Percentiles rank a stretch among this genome's conserved stretches.
phyloP scores from a whole-genome alignment of 108 stramenopile genomes.

The Cylindrotheca fusiformis region DNA sequence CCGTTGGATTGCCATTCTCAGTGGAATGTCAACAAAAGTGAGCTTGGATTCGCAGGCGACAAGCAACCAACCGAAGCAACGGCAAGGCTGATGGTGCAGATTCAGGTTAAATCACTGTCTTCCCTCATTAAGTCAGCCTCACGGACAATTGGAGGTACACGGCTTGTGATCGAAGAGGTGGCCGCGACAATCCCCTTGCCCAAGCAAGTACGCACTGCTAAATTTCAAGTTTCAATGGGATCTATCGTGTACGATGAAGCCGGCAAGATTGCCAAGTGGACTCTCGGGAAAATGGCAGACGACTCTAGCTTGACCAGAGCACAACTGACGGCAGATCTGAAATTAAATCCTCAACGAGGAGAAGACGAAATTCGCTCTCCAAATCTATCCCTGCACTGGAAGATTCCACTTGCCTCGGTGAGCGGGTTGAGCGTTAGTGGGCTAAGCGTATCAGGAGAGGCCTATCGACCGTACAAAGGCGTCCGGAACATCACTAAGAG shows the following conservation, averaged over 20 bases:
- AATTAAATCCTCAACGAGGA: slow-evolving; percentile 25
- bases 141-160: slow-evolving; percentile 53
- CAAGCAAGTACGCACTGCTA: slow-evolving; percentile 77
- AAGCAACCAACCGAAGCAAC: slow-evolving; percentile 11
- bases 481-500: slow-evolving; percentile 88
- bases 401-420: slow-evolving; percentile 91
- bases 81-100: slow-evolving; percentile 54
- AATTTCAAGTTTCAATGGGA: slow-evolving; percentile 77
- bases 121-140: slow-evolving; percentile 60
- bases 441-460: slow-evolving; percentile 87
- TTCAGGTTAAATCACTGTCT: slow-evolving; percentile 63
- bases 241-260: slow-evolving; percentile 93
- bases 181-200: slow-evolving; percentile 93
- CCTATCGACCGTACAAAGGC: slow-evolving; percentile 96
- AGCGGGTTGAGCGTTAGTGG: slow-evolving; percentile 91
- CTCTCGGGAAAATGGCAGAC: slow-evolving; percentile 81
- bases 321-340: slow-evolving; percentile 24
- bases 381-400: slow-evolving; percentile 89
- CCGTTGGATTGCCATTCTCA: slow-evolving; percentile 83
- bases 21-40: slow-evolving; percentile 51
- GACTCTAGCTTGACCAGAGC: slow-evolving; percentile 18
- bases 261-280: slow-evolving; percentile 94
- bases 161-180: slow-evolving; percentile 86
- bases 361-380: slow-evolving; percentile 39
- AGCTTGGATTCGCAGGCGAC: not conserved